These are phyloP conservation scores for Bruguiera parviflora DNA, from an alignment of 345 rosid genomes.

Conservation along the genomic window DNA sequence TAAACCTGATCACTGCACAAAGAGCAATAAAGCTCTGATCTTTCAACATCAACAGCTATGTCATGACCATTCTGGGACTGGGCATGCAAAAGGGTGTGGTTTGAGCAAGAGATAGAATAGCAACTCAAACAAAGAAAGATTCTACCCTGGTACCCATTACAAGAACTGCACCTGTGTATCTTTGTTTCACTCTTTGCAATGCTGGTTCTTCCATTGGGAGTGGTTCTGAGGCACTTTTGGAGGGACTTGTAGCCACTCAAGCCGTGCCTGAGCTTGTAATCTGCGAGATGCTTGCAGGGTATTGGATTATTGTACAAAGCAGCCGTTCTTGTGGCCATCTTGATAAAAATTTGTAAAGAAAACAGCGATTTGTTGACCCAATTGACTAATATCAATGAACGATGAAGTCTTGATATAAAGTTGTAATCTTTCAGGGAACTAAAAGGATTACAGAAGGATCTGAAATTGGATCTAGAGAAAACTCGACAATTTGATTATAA, in stretches of 20 bases:
- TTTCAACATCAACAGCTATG: slow-evolving; percentile 26
- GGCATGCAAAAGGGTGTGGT: slow-evolving; percentile 20
- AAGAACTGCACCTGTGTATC: slow-evolving; percentile 62
- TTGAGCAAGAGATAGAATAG: slow-evolving; percentile 20
- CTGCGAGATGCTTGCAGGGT: slow-evolving; percentile 69
- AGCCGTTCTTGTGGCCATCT: slow-evolving; percentile 51
- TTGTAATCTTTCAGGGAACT: not conserved
- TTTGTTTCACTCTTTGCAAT: slow-evolving; percentile 29
- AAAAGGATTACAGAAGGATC: not conserved
- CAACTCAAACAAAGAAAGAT: slow-evolving; percentile 24
- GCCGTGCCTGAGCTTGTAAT: slow-evolving; percentile 69
- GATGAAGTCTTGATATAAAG: not conserved
- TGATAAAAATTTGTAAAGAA: not conserved
- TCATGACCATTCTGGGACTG: slow-evolving; percentile 20
- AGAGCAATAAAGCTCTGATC: slow-evolving; percentile 33
- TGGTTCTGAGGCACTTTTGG: slow-evolving; percentile 41
- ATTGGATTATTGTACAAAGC: slow-evolving; percentile 44
- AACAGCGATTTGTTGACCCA: slow-evolving; percentile 5
- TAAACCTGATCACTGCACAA: slow-evolving; percentile 30
- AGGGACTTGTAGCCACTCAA: slow-evolving; percentile 51
- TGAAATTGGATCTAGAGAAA: slow-evolving; percentile 8
- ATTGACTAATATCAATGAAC: slow-evolving; percentile 6
- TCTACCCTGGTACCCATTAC: slow-evolving; percentile 46
- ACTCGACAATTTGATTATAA: not conserved
- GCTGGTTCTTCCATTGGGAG: slow-evolving; percentile 48